phyloP scores from a whole-genome alignment of 2,329 filamentous ascomycete genomes.

The Hypoxylon sp. region DNA sequence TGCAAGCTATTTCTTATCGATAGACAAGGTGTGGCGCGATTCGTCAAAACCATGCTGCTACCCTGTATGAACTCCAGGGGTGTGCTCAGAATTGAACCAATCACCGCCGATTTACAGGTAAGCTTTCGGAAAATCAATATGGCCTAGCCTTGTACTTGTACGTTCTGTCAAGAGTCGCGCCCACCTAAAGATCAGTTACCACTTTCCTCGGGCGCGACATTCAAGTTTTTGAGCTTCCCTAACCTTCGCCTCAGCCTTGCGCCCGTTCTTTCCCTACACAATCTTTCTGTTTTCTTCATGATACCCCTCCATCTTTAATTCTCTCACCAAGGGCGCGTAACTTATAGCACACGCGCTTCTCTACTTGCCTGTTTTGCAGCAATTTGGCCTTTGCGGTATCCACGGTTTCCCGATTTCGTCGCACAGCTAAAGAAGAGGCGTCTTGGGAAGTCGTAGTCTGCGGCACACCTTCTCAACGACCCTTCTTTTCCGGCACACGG shows the following conservation, averaged over 20 bases:
- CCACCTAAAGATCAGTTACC: slow-evolving; percentile 36
- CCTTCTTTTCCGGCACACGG: neutral
- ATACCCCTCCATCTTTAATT: slow-evolving; percentile 46
- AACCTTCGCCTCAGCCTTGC: slow-evolving; percentile 23
- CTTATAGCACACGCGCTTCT: neutral
- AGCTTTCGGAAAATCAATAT: slow-evolving; percentile 44
- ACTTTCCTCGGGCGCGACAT: slow-evolving; percentile 33
- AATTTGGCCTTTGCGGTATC: neutral
- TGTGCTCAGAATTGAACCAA: slow-evolving; percentile 29
- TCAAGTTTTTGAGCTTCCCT: slow-evolving; percentile 41
- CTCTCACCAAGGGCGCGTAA: slow-evolving; percentile 13
- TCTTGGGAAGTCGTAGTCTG: neutral
- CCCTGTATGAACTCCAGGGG: neutral
- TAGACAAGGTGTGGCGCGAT: neutral
- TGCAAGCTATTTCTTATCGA: neutral
- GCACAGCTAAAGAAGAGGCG: slow-evolving; percentile 11
- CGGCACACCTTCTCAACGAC: neutral
- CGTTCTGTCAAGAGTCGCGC: slow-evolving; percentile 44
- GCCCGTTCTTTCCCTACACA: slow-evolving; percentile 32
- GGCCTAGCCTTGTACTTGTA: slow-evolving; percentile 51
- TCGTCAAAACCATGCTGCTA: neutral
- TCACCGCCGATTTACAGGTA: slow-evolving; percentile 10
- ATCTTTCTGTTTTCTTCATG: slow-evolving; percentile 40
- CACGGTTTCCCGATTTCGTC: slow-evolving; percentile 2
- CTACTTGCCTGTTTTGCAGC: neutral